Evolutionary conservation across 208 protist genomes (phyloP).

Genomic region (Trypanosoma boissoni): DNA sequence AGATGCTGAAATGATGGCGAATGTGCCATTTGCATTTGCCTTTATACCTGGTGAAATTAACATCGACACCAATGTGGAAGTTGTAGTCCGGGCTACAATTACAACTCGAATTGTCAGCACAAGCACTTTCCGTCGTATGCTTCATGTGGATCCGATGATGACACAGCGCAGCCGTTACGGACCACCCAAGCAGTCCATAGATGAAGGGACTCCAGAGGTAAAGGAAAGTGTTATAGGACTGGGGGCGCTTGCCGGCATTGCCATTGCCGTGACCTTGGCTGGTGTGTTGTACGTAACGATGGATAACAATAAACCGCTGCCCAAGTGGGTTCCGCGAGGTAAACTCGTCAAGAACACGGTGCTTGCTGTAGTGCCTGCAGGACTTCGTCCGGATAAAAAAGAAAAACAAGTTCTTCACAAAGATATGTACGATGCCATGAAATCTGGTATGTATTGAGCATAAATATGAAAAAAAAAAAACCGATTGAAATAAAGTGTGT

Average conservation of each 20-base stretch:
- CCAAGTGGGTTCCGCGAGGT: slow-evolving; percentile 77
- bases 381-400: slow-evolving; percentile 47
- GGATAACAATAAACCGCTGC: slow-evolving; percentile 74
- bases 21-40: slow-evolving; percentile 63
- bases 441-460: slow-evolving; percentile 59
- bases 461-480: background rate
- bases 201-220: slow-evolving; percentile 5
- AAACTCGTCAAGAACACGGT: slow-evolving; percentile 79
- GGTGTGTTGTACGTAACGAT: slow-evolving; percentile 71
- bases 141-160: slow-evolving; percentile 70
- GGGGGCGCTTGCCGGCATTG: slow-evolving; percentile 46
- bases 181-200: slow-evolving; percentile 14
- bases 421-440: slow-evolving; percentile 88
- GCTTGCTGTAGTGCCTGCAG: slow-evolving; percentile 54
- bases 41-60: slow-evolving; percentile 72
- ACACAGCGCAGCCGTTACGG: slow-evolving; percentile 73
- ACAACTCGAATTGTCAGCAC: slow-evolving; percentile 29
- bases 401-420: slow-evolving; percentile 52
- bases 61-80: slow-evolving; percentile 46
- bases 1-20: slow-evolving; percentile 8
- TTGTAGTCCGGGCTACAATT: slow-evolving; percentile 54
- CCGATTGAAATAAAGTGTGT: no score
- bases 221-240: slow-evolving; percentile 56
- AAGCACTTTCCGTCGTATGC: slow-evolving; percentile 51
- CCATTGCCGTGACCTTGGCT: slow-evolving; percentile 47